Base-by-base conservation (phyloP, 345 rosid genomes). In the Pseudoturritis turrita region DNA sequence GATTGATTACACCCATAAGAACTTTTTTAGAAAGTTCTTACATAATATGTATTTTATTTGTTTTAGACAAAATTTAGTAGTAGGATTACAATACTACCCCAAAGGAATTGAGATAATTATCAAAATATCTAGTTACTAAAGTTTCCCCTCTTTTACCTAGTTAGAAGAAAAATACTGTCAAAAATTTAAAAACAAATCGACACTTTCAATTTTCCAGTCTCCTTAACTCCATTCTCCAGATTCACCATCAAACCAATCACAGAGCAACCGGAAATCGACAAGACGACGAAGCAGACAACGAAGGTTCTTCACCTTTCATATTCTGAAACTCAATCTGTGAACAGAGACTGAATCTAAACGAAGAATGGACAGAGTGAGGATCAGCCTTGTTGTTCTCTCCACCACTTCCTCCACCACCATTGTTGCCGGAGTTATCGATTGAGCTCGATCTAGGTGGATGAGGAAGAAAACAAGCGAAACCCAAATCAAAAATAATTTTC, bases 291-390 rank as follows among this genome's bases (percentile, higher is more conserved):
- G 80, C 72, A 7, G 80, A 77, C 49, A 71, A 10, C 0, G 75
- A 75, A 18, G 76, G 71, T 4, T 44, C 76, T 23, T n/a, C 80
- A 61, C 86, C 81, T 71, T 84, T 86, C 88, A 95, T 81, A n/a
- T 97, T 88, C 75, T 91, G 98, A 6, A 91, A 84, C 87, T 95
- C 98, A 10, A 82, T 87, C 57, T 91, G 96, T 52, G 99, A 85
- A 77, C 99, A 95, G 53, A 95, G 75, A 71, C 96, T 91, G 79
- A 91, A 95, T 79, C 98, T 85, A 84, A 95, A 95, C 67, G 99
- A 95, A 26, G 99, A 95, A 67, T 95, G 98, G 4, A 89, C 96
- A 10, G 99, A 91, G 25, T 89, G 98, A n/a, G 98, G 98, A 41
- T 95, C 99, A 39, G 97, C 96, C 81, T 89, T 91, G 85, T 91